Conservation (phyloP, 495 filamentous ascomycete species). For the Penicillium pancosmium region DNA sequence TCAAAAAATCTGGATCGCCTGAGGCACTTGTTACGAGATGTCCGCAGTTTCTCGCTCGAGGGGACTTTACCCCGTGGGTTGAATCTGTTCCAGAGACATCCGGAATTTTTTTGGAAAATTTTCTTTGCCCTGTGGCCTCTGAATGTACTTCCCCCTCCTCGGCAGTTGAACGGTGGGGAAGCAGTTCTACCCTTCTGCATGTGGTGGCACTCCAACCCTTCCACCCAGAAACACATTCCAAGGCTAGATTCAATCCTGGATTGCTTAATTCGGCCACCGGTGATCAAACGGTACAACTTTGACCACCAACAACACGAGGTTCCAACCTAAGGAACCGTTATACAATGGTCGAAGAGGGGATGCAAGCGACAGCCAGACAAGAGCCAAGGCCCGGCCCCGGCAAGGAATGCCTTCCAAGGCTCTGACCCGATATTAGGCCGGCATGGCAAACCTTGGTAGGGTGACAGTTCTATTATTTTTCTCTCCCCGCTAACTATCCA, state of each 20-base stretch:
- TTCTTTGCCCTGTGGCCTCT: too few species aligned
- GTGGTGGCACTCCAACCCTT: neutral
- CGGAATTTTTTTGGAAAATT: too few species aligned
- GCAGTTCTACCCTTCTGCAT: neutral
- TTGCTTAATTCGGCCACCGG: conserved; percentile 5
- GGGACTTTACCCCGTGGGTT: too few species aligned
- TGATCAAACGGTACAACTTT: neutral
- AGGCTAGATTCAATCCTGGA: neutral
- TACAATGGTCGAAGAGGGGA: neutral
- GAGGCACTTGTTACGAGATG: too few species aligned
- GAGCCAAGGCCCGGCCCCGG: conserved; percentile 1
- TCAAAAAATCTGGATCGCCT: too few species aligned
- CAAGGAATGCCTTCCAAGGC: conserved; percentile 2
- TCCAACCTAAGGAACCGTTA: neutral
- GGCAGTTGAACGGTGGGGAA: neutral
- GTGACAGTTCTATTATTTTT: neutral
- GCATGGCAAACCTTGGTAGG: conserved; percentile 9
- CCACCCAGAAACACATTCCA: neutral
- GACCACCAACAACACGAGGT: neutral
- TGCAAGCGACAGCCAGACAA: neutral
- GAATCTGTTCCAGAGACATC: too few species aligned
- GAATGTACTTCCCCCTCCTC: too few species aligned
- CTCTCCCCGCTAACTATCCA: neutral
- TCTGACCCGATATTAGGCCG: conserved; percentile 20
- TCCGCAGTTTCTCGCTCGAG: too few species aligned